These are phyloP conservation scores for Jamesozyma spencerorum DNA, from an alignment of 805 yeast species.

Conservation along the genomic window DNA sequence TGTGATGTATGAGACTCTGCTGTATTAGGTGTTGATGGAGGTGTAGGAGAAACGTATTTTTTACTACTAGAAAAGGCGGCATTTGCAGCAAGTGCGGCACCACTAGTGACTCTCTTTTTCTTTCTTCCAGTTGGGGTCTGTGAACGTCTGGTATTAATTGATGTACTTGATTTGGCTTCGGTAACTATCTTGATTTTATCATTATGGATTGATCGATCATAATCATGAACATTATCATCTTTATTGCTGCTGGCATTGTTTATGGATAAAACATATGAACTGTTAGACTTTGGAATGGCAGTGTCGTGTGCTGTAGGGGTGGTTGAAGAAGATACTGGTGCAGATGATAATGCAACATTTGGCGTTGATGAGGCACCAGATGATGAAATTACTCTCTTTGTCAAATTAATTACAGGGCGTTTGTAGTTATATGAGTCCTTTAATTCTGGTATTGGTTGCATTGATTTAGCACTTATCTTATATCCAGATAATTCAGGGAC, in stretches of 20 bases:
- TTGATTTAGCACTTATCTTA: slow-evolving; percentile 64
- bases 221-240: neutral
- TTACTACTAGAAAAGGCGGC: slow-evolving; percentile 12
- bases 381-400: slow-evolving; percentile 1
- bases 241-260: neutral
- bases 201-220: too few species aligned
- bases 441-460: slow-evolving; percentile 62
- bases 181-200: too few species aligned
- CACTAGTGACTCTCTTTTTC: slow-evolving; percentile 11
- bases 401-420: slow-evolving; percentile 2
- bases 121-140: neutral
- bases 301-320: too few species aligned
- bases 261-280: slow-evolving; percentile 1
- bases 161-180: too few species aligned
- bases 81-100: slow-evolving; percentile 21
- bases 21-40: neutral
- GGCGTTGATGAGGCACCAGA: neutral
- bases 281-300: slow-evolving; percentile 2
- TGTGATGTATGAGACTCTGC: too few species aligned
- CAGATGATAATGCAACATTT: neutral
- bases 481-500: slow-evolving; percentile 67
- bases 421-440: slow-evolving; percentile 10
- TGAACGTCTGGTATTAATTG: slow-evolving; percentile 2
- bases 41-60: slow-evolving; percentile 7
- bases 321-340: neutral